Evolutionary conservation across 1,139 yeast species (phyloP).

Genomic region (Geotrichum cucujoidarum): DNA sequence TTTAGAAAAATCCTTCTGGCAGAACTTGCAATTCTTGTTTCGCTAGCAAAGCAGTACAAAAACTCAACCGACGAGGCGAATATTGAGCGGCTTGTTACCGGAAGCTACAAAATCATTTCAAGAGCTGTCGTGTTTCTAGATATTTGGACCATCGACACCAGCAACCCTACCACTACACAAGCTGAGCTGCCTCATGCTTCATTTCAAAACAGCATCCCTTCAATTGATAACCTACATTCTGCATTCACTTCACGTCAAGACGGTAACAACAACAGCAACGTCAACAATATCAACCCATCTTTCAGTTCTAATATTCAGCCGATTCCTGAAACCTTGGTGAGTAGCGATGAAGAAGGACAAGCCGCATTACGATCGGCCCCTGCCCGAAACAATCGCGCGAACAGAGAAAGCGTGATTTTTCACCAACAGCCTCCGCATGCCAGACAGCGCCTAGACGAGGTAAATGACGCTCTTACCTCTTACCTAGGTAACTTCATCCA

Average conservation of each 20-base stretch:
- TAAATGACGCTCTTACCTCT: slow-evolving; percentile 61
- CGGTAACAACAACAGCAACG: neutral
- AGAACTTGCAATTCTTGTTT: slow-evolving; percentile 85
- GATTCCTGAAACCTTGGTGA: slow-evolving; percentile 12
- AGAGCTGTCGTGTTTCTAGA: slow-evolving; percentile 69
- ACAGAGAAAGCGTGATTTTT: slow-evolving; percentile 32
- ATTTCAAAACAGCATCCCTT: slow-evolving; percentile 8
- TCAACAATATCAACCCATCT: too few relatives aligned
- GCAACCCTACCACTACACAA: slow-evolving; percentile 13
- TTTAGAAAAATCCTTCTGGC: slow-evolving; percentile 77
- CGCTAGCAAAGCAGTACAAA: slow-evolving; percentile 78
- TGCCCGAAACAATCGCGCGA: slow-evolving; percentile 11
- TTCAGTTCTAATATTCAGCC: slow-evolving; percentile 7
- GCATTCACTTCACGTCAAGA: slow-evolving; percentile 6
- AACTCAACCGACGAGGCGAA: slow-evolving; percentile 63
- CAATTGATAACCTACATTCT: slow-evolving; percentile 8
- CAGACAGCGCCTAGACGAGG: slow-evolving; percentile 64
- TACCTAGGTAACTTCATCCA: slow-evolving; percentile 54
- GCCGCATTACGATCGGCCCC: neutral
- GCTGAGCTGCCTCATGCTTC: slow-evolving; percentile 11
- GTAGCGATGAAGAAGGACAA: neutral
- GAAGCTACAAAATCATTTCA: slow-evolving; percentile 69
- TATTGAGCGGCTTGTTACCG: slow-evolving; percentile 63
- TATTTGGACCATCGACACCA: slow-evolving; percentile 50
- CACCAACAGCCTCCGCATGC: slow-evolving; percentile 59